phyloP scores from a whole-genome alignment of 441 rosid species.

The Erodium texanum region DNA sequence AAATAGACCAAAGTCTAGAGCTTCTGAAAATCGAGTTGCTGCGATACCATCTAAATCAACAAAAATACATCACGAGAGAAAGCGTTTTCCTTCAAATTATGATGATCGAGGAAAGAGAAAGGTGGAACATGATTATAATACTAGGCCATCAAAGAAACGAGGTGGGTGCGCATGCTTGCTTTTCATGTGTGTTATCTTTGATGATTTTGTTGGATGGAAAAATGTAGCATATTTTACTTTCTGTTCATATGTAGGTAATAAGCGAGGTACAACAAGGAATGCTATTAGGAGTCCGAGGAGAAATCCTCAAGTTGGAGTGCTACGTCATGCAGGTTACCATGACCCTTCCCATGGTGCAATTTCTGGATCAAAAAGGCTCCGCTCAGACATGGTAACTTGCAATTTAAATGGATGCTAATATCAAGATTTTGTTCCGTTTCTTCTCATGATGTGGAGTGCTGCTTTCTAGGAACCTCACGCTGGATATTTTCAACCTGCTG shows the following conservation, averaged over 20 bases:
- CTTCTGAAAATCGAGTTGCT: slow-evolving; percentile 6
- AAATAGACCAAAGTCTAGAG: not conserved
- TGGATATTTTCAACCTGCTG: slow-evolving; percentile 1
- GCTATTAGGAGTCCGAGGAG: slow-evolving; percentile 12
- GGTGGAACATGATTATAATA: not conserved
- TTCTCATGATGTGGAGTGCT: slow-evolving; percentile 1
- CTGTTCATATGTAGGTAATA: slow-evolving; percentile 8
- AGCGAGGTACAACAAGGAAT: slow-evolving; percentile 1
- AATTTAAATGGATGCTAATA: too few relatives aligned
- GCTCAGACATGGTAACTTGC: slow-evolving; percentile 18
- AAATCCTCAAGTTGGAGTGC: slow-evolving; percentile 1
- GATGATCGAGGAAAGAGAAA: slow-evolving; percentile 13
- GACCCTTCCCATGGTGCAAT: not conserved
- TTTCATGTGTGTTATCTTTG: not conserved
- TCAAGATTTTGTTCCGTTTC: too few relatives aligned
- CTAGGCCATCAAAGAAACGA: slow-evolving; percentile 11
- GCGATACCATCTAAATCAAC: slow-evolving; percentile 6
- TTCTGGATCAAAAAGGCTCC: slow-evolving; percentile 17
- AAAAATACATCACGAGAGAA: slow-evolving; percentile 2
- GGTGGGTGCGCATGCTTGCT: not conserved
- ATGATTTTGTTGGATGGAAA: not conserved
- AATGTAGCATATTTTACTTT: not conserved
- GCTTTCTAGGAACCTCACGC: too few relatives aligned
- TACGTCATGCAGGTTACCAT: not conserved
- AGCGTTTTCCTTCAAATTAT: not conserved